Base-by-base conservation (phyloP, 139 green algal species). In the Chlorella sp. region DNA sequence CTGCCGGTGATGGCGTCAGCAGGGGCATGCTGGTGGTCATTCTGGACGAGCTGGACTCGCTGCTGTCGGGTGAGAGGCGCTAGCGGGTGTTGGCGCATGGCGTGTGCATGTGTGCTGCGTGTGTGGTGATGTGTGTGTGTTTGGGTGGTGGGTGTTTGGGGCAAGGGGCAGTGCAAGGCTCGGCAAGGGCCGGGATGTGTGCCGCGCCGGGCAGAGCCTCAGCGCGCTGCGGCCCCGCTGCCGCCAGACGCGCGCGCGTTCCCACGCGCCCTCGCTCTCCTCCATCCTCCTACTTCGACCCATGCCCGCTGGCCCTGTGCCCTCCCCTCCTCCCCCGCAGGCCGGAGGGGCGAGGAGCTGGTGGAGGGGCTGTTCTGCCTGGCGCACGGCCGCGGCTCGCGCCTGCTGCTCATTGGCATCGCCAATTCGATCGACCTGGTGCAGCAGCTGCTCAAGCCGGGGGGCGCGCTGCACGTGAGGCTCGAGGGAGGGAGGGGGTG, bases 371-470 rank as follows among this genome's bases (percentile, higher is more conserved):
- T 86, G 36, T 80, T 86, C 56, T 40, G 41, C 5, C 55, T 81
- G 56, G 67, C 79, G 60, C 74, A 85, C 59, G 53, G 73, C 25
- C 51, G 43, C 50, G 61, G 65, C 17, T 85, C 83, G 8, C 76
- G 87, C 41, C 77, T 92, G 41, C 31, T 92, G 9, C 50, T 92
- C 60, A 48, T 90, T 43, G 87, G 86, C 33, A 86, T 88, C 48
- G 71, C 87, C 42, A 92, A 92, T 74, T 71, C 50, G 50, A 71
- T 92, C 42, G 86, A 92, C 77, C 73, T 92, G 59, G 76, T 83
- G 51, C 80, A 87, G 45, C 68, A 80, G 67, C 59, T 84, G 27
- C 77, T 82, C 62, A 56, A 40, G 3, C 50, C 78, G 9, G 77
- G 78, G 2, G 71, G 55, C 41, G 35, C 48, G 23, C 48, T 82